Base-by-base conservation (phyloP, 805 yeast genomes). In the Saturnispora silvae region DNA sequence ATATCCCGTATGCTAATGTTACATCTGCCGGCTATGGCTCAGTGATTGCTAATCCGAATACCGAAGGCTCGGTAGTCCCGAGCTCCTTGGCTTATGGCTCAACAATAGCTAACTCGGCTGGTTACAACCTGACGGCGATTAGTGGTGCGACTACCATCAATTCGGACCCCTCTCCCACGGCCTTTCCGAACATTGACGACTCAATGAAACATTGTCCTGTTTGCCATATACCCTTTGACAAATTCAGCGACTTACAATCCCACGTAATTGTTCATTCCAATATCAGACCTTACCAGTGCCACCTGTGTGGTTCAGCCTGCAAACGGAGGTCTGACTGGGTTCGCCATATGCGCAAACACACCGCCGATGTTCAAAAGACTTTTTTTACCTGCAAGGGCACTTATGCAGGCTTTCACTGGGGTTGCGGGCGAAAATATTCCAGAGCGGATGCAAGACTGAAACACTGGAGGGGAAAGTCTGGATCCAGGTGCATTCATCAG, bases 291-390 rank as follows among this genome's bases (percentile, higher is more conserved):
- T 81, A 67, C 55, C 55, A 60, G 16, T 82, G 94, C 55, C 43
- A 67, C 9, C 64, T 68, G 20, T 82, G 94, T 49, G 60, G 67
- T 36, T 61, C 72, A 32, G 68, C 65, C 46, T 82, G 81, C 55
- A 67, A 89, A 43, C 65, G 94, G 31, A 67, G 74, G 26, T 87
- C 81, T 52, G 94, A 82, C 53, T 63, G 82, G 50, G 79, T 75
- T 50, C 66, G 94, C 35, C 94, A 82, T 50, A 72, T 71, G 41
- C 77, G 77, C 54, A 63, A 77, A 27, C 94, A 82, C 51, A 15
- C 26, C 7, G 31, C 13, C 18, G 15, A 16, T 14, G 9, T 4
- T 5, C 18, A 17, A n/a, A n/a, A 11, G 4, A 17, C 8, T 15
- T 26, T 14, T 15, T 23, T 14, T 30, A 13, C 14, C 14, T 31